Evolutionary conservation across 352 stramenopile species (phyloP).

Genomic region (Thraustotheca clavata): DNA sequence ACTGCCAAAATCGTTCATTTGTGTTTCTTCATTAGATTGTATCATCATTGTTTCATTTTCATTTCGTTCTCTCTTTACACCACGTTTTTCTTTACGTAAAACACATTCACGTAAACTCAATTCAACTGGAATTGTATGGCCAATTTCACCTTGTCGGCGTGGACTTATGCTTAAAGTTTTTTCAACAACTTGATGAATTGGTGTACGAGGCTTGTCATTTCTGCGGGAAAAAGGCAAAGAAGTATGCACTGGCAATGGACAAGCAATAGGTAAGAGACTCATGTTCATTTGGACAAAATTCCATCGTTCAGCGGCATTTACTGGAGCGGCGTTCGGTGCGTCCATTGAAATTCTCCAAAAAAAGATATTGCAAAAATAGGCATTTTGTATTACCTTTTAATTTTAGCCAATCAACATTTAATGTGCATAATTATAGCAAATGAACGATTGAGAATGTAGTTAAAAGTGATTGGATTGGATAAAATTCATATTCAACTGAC

Average conservation of each 20-base stretch:
- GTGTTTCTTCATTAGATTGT: background rate
- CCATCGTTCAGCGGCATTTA: constrained; percentile 28
- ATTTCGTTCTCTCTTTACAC: background rate
- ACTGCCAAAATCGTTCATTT: background rate
- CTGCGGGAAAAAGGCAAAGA: constrained; percentile 32
- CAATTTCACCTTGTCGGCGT: constrained; percentile 35
- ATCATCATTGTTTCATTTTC: background rate
- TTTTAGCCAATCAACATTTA: too few relatives aligned
- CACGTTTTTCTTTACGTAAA: constrained; percentile 5
- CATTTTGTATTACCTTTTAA: too few relatives aligned
- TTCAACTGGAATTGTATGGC: constrained; percentile 2
- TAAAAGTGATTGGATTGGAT: too few relatives aligned
- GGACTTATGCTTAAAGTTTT: constrained; percentile 60
- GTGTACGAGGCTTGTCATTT: constrained; percentile 50
- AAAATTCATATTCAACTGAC: too few relatives aligned
- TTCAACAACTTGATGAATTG: constrained; percentile 48
- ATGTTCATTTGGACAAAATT: constrained; percentile 85
- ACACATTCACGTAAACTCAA: constrained; percentile 16
- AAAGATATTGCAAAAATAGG: constrained; percentile 9
- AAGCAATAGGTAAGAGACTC: constrained; percentile 64
- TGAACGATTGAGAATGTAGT: too few relatives aligned
- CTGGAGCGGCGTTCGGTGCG: background rate
- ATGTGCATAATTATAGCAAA: too few relatives aligned
- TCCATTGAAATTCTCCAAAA: background rate
- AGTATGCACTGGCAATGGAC: constrained; percentile 47